Conservation (phyloP, 2,329 filamentous ascomycete genomes). For the Drechslerella coelobrocha region DNA sequence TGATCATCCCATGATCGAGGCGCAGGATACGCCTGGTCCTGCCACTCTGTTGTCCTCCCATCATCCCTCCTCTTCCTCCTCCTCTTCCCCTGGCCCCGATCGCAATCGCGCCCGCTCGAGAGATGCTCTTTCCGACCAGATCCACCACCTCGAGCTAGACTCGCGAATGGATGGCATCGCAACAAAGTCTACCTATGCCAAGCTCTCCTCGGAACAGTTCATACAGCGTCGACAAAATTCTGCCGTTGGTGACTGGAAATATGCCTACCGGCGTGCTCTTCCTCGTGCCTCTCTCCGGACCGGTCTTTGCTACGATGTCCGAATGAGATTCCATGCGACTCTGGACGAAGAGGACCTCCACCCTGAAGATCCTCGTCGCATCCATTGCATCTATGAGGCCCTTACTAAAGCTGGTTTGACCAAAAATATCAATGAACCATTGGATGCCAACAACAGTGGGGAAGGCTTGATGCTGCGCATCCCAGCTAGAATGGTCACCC, state of each 20-base stretch:
- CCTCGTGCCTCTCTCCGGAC: constrained; percentile 67
- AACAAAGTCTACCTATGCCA: constrained; percentile 21
- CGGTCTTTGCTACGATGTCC: constrained; percentile 85
- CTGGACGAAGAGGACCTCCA: constrained; percentile 80
- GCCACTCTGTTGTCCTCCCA: neutral
- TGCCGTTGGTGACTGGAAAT: constrained; percentile 51
- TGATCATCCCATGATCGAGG: too few species aligned
- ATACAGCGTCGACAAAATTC: constrained; percentile 9
- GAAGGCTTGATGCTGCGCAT: constrained; percentile 69
- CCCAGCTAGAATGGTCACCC: constrained; percentile 75
- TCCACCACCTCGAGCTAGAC: neutral
- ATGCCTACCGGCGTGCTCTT: constrained; percentile 57
- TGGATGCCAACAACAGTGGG: constrained; percentile 58
- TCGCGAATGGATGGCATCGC: constrained; percentile 9
- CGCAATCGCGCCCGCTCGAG: neutral
- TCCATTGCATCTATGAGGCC: constrained; percentile 89
- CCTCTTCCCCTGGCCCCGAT: neutral
- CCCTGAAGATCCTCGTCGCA: constrained; percentile 90
- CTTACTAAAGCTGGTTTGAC: constrained; percentile 83
- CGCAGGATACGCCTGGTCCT: neutral
- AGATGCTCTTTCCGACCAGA: neutral
- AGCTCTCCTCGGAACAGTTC: constrained; percentile 27
- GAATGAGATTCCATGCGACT: constrained; percentile 96
- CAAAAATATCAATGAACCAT: constrained; percentile 60
- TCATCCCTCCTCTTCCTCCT: neutral